Evolutionary conservation across 768 basidiomycete species (phyloP).

Genomic region (Auricularia heimuer): DNA sequence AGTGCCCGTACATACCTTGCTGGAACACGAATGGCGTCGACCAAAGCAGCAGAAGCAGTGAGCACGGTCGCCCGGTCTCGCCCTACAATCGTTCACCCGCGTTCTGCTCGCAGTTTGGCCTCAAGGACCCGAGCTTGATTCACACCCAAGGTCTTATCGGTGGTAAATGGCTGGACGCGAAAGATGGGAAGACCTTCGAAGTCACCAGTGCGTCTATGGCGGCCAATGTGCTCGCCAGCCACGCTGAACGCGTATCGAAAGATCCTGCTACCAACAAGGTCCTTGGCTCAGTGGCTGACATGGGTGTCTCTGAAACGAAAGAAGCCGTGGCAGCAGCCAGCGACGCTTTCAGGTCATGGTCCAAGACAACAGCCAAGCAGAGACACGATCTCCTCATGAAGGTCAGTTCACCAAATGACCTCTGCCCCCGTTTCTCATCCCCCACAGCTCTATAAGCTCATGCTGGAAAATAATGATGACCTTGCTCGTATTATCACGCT

Average conservation of each 20-base stretch:
- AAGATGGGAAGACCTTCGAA: conserved; percentile 55
- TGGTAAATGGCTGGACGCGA: conserved; percentile 82
- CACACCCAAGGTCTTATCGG: conserved; percentile 70
- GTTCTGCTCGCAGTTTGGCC: conserved; percentile 19
- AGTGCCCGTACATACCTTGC: background rate
- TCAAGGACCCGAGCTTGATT: conserved; percentile 70
- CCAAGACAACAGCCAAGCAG: conserved; percentile 78
- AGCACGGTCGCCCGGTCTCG: background rate
- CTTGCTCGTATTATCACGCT: conserved; percentile 60
- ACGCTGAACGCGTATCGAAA: conserved; percentile 19
- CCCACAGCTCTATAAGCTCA: conserved; percentile 47
- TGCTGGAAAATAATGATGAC: conserved; percentile 81
- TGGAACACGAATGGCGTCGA: background rate
- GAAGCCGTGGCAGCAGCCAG: conserved; percentile 76
- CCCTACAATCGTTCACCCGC: background rate
- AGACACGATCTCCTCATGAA: conserved; percentile 80
- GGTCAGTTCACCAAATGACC: background rate
- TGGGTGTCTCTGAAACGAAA: conserved; percentile 76
- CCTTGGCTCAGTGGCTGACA: conserved; percentile 82
- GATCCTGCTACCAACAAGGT: conserved; percentile 83
- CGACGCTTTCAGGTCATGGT: conserved; percentile 76
- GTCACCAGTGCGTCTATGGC: conserved; percentile 57
- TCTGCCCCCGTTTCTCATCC: background rate
- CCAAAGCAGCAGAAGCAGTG: background rate
- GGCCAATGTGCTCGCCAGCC: background rate